phyloP scores from a whole-genome alignment of 73 alveolate species.

The Diophrys sp. region DNA sequence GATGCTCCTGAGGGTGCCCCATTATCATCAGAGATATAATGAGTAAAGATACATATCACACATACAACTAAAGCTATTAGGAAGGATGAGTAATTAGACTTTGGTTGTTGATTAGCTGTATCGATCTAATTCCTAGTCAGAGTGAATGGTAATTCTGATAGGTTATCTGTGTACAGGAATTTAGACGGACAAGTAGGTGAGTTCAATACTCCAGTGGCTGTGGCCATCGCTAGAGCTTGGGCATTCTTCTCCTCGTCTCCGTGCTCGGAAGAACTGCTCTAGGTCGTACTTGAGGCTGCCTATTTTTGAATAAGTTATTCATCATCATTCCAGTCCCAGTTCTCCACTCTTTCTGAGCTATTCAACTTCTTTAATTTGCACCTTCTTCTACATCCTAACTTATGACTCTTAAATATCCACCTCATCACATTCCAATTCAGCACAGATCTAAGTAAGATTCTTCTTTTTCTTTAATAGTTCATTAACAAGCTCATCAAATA shows the following conservation, averaged over 20 bases:
- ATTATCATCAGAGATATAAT: not conserved
- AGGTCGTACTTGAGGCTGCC: too few relatives aligned
- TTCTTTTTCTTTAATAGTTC: constrained; percentile 38
- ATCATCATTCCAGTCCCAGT: too few relatives aligned
- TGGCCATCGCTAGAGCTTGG: too few relatives aligned
- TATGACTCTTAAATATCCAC: constrained; percentile 23
- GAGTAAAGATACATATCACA: not conserved
- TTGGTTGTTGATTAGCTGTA: not conserved
- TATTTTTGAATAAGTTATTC: too few relatives aligned
- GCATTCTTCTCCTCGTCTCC: too few relatives aligned
- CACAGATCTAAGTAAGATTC: constrained; percentile 39
- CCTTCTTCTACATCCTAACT: constrained; percentile 29
- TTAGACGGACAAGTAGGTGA: too few relatives aligned
- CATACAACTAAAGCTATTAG: not conserved
- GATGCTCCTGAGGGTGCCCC: too few relatives aligned
- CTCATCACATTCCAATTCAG: constrained; percentile 48
- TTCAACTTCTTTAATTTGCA: constrained; percentile 11
- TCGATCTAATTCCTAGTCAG: not conserved
- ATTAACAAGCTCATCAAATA: constrained; percentile 38
- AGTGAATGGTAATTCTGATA: not conserved
- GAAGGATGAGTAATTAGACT: not conserved
- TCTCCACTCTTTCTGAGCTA: constrained; percentile 9
- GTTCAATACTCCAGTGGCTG: too few relatives aligned
- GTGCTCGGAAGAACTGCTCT: too few relatives aligned
- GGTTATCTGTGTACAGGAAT: not conserved